These are phyloP conservation scores for Podospora anserina DNA, from an alignment of 495 filamentous ascomycete genomes.

Conservation along the genomic window DNA sequence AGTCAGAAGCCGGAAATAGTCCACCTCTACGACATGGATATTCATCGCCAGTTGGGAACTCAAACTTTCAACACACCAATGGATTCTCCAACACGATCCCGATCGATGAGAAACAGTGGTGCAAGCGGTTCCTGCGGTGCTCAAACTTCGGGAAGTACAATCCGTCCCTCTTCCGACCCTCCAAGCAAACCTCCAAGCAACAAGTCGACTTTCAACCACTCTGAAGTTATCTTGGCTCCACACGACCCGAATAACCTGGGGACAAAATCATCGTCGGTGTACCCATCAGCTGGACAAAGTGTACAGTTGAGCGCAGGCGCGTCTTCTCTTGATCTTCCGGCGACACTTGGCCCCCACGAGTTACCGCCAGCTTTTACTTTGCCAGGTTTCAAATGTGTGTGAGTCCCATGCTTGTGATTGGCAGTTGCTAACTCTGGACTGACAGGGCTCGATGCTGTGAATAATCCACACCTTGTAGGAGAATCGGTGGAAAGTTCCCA, in stretches of 20 bases:
- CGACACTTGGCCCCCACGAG: neutral
- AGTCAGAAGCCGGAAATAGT: slow-evolving; percentile 26
- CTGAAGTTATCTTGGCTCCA: neutral
- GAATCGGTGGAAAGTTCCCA: slow-evolving; percentile 18
- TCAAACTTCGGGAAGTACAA: neutral
- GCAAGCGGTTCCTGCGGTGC: slow-evolving; percentile 3
- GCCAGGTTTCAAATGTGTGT: slow-evolving; percentile 22
- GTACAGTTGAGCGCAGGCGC: slow-evolving; percentile 14
- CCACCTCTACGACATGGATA: slow-evolving; percentile 32
- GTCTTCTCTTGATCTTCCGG: slow-evolving; percentile 16
- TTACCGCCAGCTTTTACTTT: neutral
- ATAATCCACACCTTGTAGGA: slow-evolving; percentile 12
- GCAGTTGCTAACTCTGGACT: neutral
- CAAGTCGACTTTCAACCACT: neutral
- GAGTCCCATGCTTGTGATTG: neutral
- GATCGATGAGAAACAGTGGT: slow-evolving; percentile 7
- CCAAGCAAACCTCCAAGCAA: neutral
- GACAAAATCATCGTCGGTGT: slow-evolving; percentile 25
- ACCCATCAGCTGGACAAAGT: slow-evolving; percentile 25
- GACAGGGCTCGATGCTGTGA: slow-evolving; percentile 18
- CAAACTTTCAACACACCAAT: slow-evolving; percentile 22
- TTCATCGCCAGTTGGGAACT: slow-evolving; percentile 25
- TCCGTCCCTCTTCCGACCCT: neutral
- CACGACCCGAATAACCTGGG: neutral
- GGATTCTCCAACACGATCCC: slow-evolving; percentile 17